Evolutionary conservation across 768 basidiomycete genomes (phyloP).

Genomic region (Cystobasidium tubakii): DNA sequence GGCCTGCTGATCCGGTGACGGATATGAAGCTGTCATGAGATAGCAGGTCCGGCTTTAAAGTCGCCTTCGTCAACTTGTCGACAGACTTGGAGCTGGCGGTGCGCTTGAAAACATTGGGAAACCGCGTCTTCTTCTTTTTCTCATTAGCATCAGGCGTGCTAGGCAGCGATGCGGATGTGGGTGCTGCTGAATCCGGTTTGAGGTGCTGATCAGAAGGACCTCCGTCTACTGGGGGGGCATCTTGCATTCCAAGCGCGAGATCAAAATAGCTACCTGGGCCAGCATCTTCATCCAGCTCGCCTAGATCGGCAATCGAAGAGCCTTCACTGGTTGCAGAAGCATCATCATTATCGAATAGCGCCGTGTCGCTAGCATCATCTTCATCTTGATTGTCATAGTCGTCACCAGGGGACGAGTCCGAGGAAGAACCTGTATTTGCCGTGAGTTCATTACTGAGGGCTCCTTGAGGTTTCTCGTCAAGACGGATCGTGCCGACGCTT

Average conservation of each 20-base stretch:
- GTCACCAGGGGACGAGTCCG: constrained; percentile 50
- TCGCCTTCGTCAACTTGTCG: constrained; percentile 5
- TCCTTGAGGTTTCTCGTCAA: constrained; percentile 51
- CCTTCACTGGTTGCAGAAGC: constrained; percentile 21
- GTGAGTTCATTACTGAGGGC: constrained; percentile 57
- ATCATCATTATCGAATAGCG: constrained; percentile 40
- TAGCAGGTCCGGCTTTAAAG: constrained; percentile 45
- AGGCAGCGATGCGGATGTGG: constrained; percentile 1
- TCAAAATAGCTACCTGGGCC: constrained; percentile 35
- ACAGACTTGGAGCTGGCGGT: constrained; percentile 24
- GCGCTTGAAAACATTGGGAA: constrained; percentile 35
- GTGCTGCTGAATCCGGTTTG: background rate
- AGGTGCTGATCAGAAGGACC: background rate
- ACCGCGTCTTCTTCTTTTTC: constrained; percentile 5
- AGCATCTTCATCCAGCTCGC: constrained; percentile 10
- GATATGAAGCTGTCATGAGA: constrained; percentile 46
- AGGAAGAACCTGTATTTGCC: constrained; percentile 57
- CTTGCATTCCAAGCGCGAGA: background rate
- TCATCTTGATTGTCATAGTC: constrained; percentile 53
- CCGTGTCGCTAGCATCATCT: constrained; percentile 20
- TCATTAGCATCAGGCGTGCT: constrained; percentile 9
- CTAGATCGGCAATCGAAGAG: constrained; percentile 37
- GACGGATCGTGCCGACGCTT: constrained; percentile 75
- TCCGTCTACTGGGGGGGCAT: background rate
- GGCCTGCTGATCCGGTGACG: constrained; percentile 46